These are phyloP conservation scores for Suhomyces canberraensis DNA, from an alignment of 805 yeast genomes.

Conservation along the genomic window DNA sequence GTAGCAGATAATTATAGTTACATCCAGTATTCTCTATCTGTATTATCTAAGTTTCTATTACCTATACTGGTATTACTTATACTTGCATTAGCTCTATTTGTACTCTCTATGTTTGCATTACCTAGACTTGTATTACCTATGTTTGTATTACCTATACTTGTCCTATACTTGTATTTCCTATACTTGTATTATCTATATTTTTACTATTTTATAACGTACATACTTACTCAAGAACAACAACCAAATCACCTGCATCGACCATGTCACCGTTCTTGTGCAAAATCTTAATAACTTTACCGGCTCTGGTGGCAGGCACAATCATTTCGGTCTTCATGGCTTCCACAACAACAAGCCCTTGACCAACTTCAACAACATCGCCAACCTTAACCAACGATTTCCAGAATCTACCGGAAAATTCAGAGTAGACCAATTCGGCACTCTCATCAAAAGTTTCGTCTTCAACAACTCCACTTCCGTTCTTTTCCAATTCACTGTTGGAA, in stretches of 20 bases:
- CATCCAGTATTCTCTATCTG: no score
- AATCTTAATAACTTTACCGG: slow-evolving; percentile 71
- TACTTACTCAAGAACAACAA: no score
- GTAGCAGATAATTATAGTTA: no score
- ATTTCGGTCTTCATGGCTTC: slow-evolving; percentile 99
- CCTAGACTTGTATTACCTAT: no score
- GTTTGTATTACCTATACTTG: no score
- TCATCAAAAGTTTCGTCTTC: slow-evolving; percentile 65
- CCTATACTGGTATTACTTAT: no score
- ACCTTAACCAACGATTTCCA: slow-evolving; percentile 87
- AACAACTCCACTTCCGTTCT: slow-evolving; percentile 42
- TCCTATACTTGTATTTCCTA: no score
- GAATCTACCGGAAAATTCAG: slow-evolving; percentile 95
- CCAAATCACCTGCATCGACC: slow-evolving; percentile 95
- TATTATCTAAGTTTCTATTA: no score
- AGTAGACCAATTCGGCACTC: slow-evolving; percentile 78
- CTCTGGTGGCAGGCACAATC: slow-evolving; percentile 70
- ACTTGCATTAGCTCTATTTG: no score
- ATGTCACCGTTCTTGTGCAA: slow-evolving; percentile 87
- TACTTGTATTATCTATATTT: no score
- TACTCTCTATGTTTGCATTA: no score
- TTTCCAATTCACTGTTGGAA: slow-evolving; percentile 69
- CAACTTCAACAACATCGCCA: slow-evolving; percentile 70
- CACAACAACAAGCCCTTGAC: slow-evolving; percentile 81
- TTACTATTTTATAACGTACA: no score